Evolutionary conservation across 768 basidiomycete species (phyloP).

Genomic region (Phylloporus sp.): DNA sequence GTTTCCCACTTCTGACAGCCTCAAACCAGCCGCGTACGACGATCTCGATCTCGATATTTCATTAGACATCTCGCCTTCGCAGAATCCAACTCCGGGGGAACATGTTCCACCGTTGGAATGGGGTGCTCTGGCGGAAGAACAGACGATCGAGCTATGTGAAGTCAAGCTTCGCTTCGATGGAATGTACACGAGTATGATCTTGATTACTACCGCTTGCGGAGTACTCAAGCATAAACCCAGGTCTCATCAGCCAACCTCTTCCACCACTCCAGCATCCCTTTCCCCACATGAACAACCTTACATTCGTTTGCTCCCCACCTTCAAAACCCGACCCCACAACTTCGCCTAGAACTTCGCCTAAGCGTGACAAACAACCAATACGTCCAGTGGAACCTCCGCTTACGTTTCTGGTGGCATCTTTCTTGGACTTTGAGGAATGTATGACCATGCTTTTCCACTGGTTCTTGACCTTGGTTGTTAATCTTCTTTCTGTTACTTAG

Average conservation of each 20-base stretch:
- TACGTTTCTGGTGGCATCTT: constrained; percentile 49
- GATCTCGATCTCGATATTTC: constrained; percentile 41
- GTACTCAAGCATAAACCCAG: constrained; percentile 27
- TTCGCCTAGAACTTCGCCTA: constrained; percentile 25
- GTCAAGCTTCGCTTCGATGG: constrained; percentile 51
- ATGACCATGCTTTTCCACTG: constrained; percentile 18
- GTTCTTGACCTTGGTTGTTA: constrained; percentile 11
- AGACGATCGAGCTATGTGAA: constrained; percentile 57
- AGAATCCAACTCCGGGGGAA: constrained; percentile 20
- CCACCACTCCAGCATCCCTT: constrained; percentile 40
- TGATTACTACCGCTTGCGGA: background rate
- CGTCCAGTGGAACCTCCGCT: constrained; percentile 27
- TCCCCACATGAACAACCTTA: constrained; percentile 40
- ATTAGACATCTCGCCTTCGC: constrained; percentile 22
- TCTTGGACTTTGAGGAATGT: constrained; percentile 65
- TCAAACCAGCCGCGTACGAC: constrained; percentile 26
- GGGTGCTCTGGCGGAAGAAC: constrained; percentile 61
- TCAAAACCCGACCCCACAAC: constrained; percentile 22
- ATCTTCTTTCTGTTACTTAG: constrained; percentile 39
- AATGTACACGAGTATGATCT: constrained; percentile 38
- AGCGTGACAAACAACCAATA: constrained; percentile 23
- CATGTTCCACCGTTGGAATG: constrained; percentile 31
- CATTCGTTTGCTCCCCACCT: constrained; percentile 43
- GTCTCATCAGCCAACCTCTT: constrained; percentile 41
- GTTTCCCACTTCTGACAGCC: constrained; percentile 38